Evolutionary conservation across 768 basidiomycete species (phyloP).

Genomic region (Tricholoma saponaceum): DNA sequence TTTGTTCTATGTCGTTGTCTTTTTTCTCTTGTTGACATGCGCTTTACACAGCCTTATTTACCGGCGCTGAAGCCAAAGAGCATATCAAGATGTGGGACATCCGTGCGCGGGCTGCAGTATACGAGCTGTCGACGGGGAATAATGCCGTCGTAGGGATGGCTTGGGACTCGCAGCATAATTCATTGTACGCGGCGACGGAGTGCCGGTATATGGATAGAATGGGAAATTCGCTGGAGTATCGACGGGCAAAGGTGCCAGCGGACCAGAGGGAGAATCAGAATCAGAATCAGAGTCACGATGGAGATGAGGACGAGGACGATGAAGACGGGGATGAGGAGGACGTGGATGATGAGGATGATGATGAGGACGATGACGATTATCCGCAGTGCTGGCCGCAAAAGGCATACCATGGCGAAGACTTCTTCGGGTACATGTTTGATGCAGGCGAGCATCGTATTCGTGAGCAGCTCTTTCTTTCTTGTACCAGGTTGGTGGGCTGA

Average conservation of each 20-base stretch:
- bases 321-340: background rate
- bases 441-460: background rate
- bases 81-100: conserved; percentile 41
- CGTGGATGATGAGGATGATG: background rate
- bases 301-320: background rate
- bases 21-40: background rate
- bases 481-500: background rate
- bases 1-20: background rate
- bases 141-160: conserved; percentile 30
- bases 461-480: background rate
- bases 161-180: conserved; percentile 26
- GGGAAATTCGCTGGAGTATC: conserved; percentile 13
- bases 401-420: background rate
- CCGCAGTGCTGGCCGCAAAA: background rate
- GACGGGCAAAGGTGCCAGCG: conserved; percentile 4
- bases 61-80: conserved; percentile 23
- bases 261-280: background rate
- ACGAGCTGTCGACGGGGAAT: conserved; percentile 43
- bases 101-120: conserved; percentile 28
- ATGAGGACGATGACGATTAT: background rate
- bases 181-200: conserved; percentile 32
- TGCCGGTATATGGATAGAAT: conserved; percentile 25
- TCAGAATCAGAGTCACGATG: background rate
- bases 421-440: background rate
- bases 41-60: conserved; percentile 23